Percentiles rank a stretch among this genome's conserved stretches.
phyloP scores from a whole-genome alignment of 73 alveolate species.

The Paramecium sonneborni region DNA sequence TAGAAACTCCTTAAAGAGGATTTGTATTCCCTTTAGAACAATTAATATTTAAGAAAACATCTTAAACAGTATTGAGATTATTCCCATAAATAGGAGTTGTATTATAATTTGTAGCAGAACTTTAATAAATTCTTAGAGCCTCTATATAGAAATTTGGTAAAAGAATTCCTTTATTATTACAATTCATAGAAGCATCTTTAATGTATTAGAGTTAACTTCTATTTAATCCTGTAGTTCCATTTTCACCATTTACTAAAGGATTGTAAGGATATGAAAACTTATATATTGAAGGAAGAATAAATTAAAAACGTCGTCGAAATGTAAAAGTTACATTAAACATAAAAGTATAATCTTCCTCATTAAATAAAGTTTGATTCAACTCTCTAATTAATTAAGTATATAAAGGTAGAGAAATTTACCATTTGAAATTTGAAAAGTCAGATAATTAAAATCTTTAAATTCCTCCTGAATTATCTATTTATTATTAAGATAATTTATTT shows the following conservation, averaged over 20 bases:
- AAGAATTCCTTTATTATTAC: neutral
- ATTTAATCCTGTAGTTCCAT: neutral
- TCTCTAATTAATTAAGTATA: neutral
- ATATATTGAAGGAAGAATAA: neutral
- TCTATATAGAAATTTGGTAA: slow-evolving; percentile 26
- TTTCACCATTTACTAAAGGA: neutral
- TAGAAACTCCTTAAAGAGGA: neutral
- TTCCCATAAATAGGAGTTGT: neutral
- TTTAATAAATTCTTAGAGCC: neutral
- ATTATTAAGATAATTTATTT: neutral
- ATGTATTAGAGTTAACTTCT: neutral
- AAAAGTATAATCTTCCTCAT: neutral
- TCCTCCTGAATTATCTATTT: slow-evolving; percentile 11
- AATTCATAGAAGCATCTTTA: neutral
- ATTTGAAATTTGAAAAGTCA: neutral
- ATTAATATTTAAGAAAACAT: slow-evolving; percentile 9
- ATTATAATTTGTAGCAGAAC: neutral
- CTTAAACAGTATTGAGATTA: neutral
- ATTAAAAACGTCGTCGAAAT: neutral
- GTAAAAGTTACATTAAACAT: slow-evolving; percentile 30
- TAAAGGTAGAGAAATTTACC: slow-evolving; percentile 16
- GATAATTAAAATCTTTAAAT: slow-evolving; percentile 1
- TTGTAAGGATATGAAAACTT: slow-evolving; percentile 43
- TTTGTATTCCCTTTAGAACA: slow-evolving; percentile 13
- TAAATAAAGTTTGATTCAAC: neutral